Percentiles rank a stretch among this genome's conserved stretches.
Evolutionary conservation across 768 basidiomycete species (phyloP).

Genomic region (Hericium coralloides): DNA sequence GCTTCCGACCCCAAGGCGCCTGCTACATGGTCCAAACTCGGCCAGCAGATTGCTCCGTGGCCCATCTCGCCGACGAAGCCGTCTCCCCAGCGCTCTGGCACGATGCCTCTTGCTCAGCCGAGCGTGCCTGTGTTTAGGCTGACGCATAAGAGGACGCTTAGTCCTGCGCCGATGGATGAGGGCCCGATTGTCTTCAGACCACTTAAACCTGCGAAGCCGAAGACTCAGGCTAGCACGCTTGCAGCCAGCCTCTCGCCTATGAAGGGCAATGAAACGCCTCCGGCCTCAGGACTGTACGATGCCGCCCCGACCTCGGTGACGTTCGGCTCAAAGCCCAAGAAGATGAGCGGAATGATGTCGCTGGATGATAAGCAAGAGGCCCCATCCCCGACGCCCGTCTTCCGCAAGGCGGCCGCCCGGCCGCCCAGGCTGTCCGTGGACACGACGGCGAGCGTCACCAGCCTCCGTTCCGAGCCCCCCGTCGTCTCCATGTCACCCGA

Average conservation of each 20-base stretch:
- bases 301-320: neutral
- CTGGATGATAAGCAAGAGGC: neutral
- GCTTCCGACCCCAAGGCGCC: conserved; percentile 1
- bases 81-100: conserved; percentile 18
- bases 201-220: conserved; percentile 38
- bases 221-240: conserved; percentile 5
- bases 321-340: neutral
- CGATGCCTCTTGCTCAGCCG: neutral
- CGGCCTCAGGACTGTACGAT: neutral
- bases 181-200: conserved; percentile 52
- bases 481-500: conserved; percentile 38
- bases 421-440: conserved; percentile 10
- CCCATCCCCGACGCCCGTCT: conserved; percentile 21
- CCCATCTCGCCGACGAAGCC: conserved; percentile 33
- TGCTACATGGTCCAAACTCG: conserved; percentile 18
- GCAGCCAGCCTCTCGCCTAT: neutral
- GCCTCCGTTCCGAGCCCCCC: neutral
- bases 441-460: conserved; percentile 2
- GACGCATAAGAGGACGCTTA: conserved; percentile 45
- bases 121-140: conserved; percentile 11
- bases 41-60: conserved; percentile 60
- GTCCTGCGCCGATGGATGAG: conserved; percentile 50
- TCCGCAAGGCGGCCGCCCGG: conserved; percentile 16
- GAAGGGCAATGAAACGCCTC: neutral
- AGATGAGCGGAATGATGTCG: conserved; percentile 3